A percentile compares a stretch with the other conserved stretches of the same genome.
These are phyloP conservation scores for Xylaria sp. DNA, from an alignment of 2,329 filamentous ascomycete genomes.

Conservation along the genomic window DNA sequence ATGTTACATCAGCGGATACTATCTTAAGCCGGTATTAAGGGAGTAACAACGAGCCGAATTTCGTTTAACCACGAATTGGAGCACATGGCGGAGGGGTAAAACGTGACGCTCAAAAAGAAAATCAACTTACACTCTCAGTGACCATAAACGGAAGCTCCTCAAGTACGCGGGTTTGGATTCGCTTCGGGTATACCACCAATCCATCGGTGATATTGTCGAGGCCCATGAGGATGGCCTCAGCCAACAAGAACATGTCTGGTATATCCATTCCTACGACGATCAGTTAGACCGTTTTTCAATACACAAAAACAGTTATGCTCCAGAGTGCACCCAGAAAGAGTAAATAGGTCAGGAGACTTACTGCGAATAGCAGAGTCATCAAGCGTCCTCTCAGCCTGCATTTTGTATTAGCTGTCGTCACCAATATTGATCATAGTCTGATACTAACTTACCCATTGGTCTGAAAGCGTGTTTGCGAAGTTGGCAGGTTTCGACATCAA, in stretches of 20 bases:
- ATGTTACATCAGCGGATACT: not conserved
- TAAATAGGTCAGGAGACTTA: not conserved
- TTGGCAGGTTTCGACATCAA: conserved; percentile 44
- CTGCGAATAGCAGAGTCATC: conserved; percentile 76
- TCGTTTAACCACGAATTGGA: not conserved
- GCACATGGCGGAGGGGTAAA: not conserved
- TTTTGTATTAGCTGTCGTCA: not conserved
- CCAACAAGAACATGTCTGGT: conserved; percentile 62
- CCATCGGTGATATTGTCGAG: conserved; percentile 72
- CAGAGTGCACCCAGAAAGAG: not conserved
- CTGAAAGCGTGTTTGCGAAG: conserved; percentile 69
- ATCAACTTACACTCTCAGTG: conserved; percentile 45
- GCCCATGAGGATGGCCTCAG: conserved; percentile 70
- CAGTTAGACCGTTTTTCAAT: not conserved
- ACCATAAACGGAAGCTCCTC: conserved; percentile 79
- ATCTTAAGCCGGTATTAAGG: not conserved
- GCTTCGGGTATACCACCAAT: conserved; percentile 78
- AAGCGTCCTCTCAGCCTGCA: conserved; percentile 59
- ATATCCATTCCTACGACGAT: conserved; percentile 24
- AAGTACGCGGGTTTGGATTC: conserved; percentile 72
- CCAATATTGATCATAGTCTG: not conserved
- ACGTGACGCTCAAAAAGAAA: not conserved
- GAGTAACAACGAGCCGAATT: not conserved
- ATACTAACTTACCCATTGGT: conserved; percentile 66
- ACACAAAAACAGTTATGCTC: not conserved